These are phyloP conservation scores for Calcarisporium arbuscula DNA, from an alignment of 2,329 filamentous ascomycete genomes.

Conservation along the genomic window DNA sequence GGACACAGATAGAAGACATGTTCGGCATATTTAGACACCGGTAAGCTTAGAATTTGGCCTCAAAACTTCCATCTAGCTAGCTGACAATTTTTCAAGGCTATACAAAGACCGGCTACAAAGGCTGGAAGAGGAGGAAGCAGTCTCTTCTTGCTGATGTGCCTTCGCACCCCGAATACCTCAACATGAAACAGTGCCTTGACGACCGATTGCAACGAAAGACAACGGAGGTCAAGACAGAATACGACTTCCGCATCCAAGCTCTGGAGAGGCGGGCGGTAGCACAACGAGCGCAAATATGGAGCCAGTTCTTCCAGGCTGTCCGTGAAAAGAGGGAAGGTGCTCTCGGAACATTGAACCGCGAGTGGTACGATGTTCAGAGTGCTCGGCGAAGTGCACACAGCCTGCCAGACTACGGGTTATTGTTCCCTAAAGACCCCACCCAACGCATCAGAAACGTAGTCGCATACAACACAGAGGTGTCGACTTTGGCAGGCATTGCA, in stretches of 20 bases:
- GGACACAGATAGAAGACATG: slow-evolving; percentile 77
- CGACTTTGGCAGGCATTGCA: slow-evolving; percentile 79
- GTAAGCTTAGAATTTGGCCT: slow-evolving; percentile 37
- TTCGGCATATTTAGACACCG: slow-evolving; percentile 81
- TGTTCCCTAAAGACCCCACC: slow-evolving; percentile 69
- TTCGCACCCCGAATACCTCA: slow-evolving; percentile 87
- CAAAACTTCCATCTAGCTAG: slow-evolving; percentile 7
- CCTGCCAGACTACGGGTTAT: slow-evolving; percentile 73
- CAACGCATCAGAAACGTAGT: slow-evolving; percentile 80
- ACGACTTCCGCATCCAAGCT: slow-evolving; percentile 66
- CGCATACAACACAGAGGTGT: slow-evolving; percentile 93
- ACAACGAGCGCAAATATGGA: slow-evolving; percentile 77
- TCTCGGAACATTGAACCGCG: slow-evolving; percentile 74
- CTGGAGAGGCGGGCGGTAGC: slow-evolving; percentile 71
- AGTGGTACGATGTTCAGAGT: slow-evolving; percentile 89
- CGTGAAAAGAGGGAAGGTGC: slow-evolving; percentile 76
- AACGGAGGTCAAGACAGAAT: slow-evolving; percentile 65
- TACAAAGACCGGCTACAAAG: slow-evolving; percentile 84
- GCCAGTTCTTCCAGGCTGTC: slow-evolving; percentile 82
- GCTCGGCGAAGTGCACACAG: slow-evolving; percentile 77
- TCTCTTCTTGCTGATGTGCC: slow-evolving; percentile 53
- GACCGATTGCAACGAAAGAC: slow-evolving; percentile 76
- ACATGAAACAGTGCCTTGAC: slow-evolving; percentile 83
- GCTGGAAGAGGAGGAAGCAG: slow-evolving; percentile 64
- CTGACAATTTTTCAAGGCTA: slow-evolving; percentile 47